A percentile compares a stretch with the other conserved stretches of the same genome.
Conservation (phyloP, 306 rosid genomes). For the Canavalia gladiata region DNA sequence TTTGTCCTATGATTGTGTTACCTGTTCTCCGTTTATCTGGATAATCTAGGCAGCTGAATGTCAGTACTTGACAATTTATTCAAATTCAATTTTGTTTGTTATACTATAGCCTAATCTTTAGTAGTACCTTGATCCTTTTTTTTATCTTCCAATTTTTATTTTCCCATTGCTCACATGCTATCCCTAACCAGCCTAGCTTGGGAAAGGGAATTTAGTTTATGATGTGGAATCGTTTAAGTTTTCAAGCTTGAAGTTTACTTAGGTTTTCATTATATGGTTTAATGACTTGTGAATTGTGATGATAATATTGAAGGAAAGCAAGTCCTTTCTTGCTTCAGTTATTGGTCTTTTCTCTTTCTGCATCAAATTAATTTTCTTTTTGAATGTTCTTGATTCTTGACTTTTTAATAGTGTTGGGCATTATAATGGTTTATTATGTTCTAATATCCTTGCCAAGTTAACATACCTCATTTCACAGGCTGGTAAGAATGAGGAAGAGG, state of each 20-base stretch:
- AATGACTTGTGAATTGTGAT: not conserved
- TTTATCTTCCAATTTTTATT: not conserved
- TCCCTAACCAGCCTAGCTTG: not conserved
- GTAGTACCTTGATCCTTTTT: not conserved
- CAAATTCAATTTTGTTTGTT: not conserved
- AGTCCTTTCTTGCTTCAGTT: not conserved
- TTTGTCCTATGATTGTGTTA: not conserved
- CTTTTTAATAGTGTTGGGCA: not conserved
- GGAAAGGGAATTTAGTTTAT: not conserved
- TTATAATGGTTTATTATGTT: not conserved
- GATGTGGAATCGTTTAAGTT: not conserved
- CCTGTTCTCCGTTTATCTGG: not conserved
- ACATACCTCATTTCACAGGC: conserved; percentile 43
- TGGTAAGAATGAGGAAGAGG: conserved; percentile 84
- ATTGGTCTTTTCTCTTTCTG: not conserved
- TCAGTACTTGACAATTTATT: not conserved
- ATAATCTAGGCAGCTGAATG: not conserved
- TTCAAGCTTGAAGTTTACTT: not conserved
- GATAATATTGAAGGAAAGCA: not conserved
- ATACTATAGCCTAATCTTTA: not conserved
- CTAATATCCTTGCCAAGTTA: not conserved
- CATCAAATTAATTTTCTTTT: not conserved
- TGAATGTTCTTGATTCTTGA: not conserved
- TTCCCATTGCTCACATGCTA: not conserved
- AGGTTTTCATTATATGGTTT: not conserved